Base-by-base conservation (phyloP, 2,329 filamentous ascomycete species). In the Colletotrichum zoysiae region DNA sequence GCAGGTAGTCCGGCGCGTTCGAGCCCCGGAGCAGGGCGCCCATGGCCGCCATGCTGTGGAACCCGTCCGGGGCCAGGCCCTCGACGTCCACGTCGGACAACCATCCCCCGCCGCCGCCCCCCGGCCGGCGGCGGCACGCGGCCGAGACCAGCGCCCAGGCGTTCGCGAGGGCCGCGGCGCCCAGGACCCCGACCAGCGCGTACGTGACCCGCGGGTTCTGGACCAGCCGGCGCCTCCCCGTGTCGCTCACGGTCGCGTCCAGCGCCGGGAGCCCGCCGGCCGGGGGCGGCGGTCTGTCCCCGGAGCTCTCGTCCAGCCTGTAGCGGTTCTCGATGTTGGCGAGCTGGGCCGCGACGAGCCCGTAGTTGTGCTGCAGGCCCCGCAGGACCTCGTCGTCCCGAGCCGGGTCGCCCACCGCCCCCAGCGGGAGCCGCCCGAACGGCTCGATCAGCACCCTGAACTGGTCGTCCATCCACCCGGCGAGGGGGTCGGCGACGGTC, bases 311-410 rank as follows among this genome's bases (percentile, higher is more conserved):
- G 16, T 30, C 55, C 11, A 60, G 42, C 1, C 3, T 20, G 8
- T 58, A 11, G 5, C 66, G 66, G n/a, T 65, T 58, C n/a, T 69
- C 60, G 16, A 69, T 9, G 23, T 65, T 69, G 23, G 16, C 40
- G 12, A 65, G 59, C 44, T 69, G 66, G 12, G 66, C 66, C 1
- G 50, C 57, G 5, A 60, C 33, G 26, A 69, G 64, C 1, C 50
- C 51, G 4, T 57, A 16, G 14, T 65, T 64, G 2, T 35, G n/a
- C 1, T 69, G n/a, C n/a, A 69, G 23, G 7, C 30, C 60, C 20
- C 44, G 16, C 14, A 68, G 51, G 18, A 64, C 33, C 14, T 42
- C 8, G 40, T 42, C 23, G 8, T 69, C 60, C n/a, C 23, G 50
- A 6, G 7, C 53, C 18, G 60, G 42, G 12, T 69, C 60, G n/a